Percentiles rank a stretch among this genome's conserved stretches.
phyloP scores from a whole-genome alignment of 208 protist genomes.

The Crithidia fasciculata region DNA sequence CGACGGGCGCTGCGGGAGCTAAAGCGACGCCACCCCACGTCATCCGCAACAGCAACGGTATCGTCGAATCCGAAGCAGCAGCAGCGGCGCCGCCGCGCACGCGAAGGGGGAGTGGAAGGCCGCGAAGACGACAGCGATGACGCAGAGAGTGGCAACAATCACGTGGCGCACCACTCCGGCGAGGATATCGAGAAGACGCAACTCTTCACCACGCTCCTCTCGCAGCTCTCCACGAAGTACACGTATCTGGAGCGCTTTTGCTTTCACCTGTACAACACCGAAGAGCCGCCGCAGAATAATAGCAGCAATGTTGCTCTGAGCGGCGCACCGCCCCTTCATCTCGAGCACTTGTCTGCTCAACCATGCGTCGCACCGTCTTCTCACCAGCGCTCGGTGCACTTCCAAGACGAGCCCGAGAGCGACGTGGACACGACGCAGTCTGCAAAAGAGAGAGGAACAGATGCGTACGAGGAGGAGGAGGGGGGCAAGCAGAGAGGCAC shows the following conservation, averaged over 20 bases:
- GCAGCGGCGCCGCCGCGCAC: constrained; percentile 1
- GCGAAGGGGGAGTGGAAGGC: neutral
- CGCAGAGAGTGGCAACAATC: neutral
- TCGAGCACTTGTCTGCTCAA: neutral
- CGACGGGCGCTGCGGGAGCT: constrained; percentile 2
- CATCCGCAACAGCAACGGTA: neutral
- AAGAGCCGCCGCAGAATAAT: constrained; percentile 13
- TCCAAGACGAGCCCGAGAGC: constrained; percentile 2
- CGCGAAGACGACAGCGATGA: neutral
- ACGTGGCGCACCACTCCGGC: too few relatives aligned
- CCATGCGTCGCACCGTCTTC: neutral
- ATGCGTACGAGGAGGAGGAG: neutral
- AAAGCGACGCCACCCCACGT: constrained; percentile 7
- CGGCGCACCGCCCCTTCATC: neutral
- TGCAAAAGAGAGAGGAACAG: neutral
- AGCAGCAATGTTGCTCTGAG: too few relatives aligned
- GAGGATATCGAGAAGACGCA: constrained; percentile 15
- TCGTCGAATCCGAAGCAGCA: neutral
- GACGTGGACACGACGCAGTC: neutral
- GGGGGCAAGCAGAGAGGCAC: too few relatives aligned
- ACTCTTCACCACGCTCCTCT: constrained; percentile 29
- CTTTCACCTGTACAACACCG: constrained; percentile 47
- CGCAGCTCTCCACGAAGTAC: constrained; percentile 23
- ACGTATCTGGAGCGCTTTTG: constrained; percentile 53
- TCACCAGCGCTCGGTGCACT: constrained; percentile 25